Conservation (phyloP, 768 basidiomycete species). For the Pholiota molesta region DNA sequence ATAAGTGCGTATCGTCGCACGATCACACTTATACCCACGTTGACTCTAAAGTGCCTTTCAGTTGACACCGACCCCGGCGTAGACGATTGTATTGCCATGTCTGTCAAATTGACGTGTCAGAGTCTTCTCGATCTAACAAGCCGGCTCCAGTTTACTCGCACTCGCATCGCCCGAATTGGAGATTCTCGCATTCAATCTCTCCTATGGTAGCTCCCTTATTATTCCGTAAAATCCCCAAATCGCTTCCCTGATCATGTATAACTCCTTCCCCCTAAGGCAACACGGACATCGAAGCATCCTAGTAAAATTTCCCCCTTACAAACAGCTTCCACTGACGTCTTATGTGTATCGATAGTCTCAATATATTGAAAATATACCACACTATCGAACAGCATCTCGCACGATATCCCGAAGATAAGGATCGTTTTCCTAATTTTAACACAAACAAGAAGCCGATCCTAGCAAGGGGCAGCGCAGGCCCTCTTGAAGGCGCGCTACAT, state of each 20-base stretch:
- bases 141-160: conserved; percentile 61
- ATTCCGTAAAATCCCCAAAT: background rate
- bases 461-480: conserved; percentile 62
- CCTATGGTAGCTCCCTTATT: conserved; percentile 62
- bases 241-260: background rate
- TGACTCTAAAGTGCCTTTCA: conserved; percentile 26
- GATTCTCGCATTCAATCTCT: conserved; percentile 73
- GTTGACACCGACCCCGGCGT: conserved; percentile 90
- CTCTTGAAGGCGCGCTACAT: conserved; percentile 71
- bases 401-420: conserved; percentile 51
- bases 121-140: background rate
- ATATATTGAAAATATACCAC: conserved; percentile 78
- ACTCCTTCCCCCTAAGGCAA: conserved; percentile 61
- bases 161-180: conserved; percentile 84
- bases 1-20: conserved; percentile 55
- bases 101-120: conserved; percentile 23
- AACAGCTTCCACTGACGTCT: conserved; percentile 9
- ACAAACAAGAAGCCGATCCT: conserved; percentile 58
- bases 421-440: conserved; percentile 67
- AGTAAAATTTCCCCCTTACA: conserved; percentile 44
- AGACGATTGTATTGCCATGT: conserved; percentile 83
- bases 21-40: background rate
- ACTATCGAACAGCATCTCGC: conserved; percentile 62
- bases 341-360: conserved; percentile 51
- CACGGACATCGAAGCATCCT: conserved; percentile 62